A percentile compares a stretch with the other conserved stretches of the same genome.
phyloP scores from a whole-genome alignment of 176 grass and related monocot species.

The Phoenix dactylifera region DNA sequence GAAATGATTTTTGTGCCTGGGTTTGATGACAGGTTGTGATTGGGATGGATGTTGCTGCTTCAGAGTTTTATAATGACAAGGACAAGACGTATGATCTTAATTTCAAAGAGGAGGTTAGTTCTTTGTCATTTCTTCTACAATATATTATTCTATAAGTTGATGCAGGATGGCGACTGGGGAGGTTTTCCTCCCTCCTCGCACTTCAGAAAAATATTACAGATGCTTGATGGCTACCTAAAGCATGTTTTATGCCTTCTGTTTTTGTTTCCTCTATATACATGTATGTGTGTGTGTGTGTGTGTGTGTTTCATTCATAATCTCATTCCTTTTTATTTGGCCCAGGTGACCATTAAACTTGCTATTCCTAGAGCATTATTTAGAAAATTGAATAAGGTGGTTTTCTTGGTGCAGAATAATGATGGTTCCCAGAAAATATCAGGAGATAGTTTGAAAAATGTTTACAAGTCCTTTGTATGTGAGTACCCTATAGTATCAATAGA shows the following conservation, averaged over 20 bases:
- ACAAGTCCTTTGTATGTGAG: constrained; percentile 73
- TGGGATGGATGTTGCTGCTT: constrained; percentile 96
- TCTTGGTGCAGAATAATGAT: constrained; percentile 63
- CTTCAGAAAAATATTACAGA: too few relatives aligned
- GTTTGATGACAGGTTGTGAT: constrained; percentile 53
- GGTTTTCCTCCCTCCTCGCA: too few relatives aligned
- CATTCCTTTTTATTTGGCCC: too few relatives aligned
- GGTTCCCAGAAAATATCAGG: constrained; percentile 74
- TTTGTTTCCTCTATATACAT: too few relatives aligned
- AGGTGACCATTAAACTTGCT: too few relatives aligned
- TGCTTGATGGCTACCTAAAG: too few relatives aligned
- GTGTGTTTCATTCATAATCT: too few relatives aligned
- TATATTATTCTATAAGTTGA: too few relatives aligned
- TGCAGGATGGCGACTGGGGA: too few relatives aligned
- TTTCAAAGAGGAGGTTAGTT: constrained; percentile 79
- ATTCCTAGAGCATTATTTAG: neutral
- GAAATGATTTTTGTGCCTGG: neutral
- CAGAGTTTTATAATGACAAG: constrained; percentile 72
- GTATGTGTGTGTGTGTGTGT: too few relatives aligned
- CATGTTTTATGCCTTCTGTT: too few relatives aligned
- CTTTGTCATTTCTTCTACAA: neutral
- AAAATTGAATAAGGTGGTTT: constrained; percentile 1
- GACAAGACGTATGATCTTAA: constrained; percentile 81
- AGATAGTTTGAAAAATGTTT: constrained; percentile 64
- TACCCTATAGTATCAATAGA: constrained; percentile 95